Evolutionary conservation across 2,329 filamentous ascomycete genomes (phyloP).

Genomic region (Microdochium nivale): DNA sequence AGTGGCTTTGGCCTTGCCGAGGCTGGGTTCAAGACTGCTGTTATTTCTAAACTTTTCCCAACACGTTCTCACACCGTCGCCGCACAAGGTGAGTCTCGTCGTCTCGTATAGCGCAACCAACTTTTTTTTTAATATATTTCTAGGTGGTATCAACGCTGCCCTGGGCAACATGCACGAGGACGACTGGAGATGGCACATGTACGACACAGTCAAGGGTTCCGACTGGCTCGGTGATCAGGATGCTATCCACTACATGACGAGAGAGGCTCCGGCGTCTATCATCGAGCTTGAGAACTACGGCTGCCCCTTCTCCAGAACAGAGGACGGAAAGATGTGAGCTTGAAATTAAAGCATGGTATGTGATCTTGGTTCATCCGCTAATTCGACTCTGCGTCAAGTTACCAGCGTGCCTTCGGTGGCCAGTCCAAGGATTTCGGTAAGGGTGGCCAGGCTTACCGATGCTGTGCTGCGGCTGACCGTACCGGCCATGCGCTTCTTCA

Average conservation of each 20-base stretch:
- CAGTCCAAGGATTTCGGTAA: slow-evolving; percentile 93
- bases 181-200: slow-evolving; percentile 99
- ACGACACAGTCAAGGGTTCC: slow-evolving; percentile 95
- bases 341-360: not conserved
- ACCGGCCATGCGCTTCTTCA: slow-evolving; percentile 96
- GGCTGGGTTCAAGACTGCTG: slow-evolving; percentile 83
- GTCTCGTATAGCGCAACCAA: not conserved
- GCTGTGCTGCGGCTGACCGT: slow-evolving; percentile 91
- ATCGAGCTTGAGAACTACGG: slow-evolving; percentile 97
- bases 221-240: slow-evolving; percentile 98
- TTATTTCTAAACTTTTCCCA: slow-evolving; percentile 80
- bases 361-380: slow-evolving; percentile 4
- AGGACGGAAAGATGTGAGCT: slow-evolving; percentile 84
- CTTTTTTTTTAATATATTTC: not conserved
- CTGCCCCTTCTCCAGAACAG: slow-evolving; percentile 92
- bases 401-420: slow-evolving; percentile 97
- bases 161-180: slow-evolving; percentile 96
- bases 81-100: slow-evolving; percentile 41
- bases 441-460: slow-evolving; percentile 95
- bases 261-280: slow-evolving; percentile 84
- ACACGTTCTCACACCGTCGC: slow-evolving; percentile 81
- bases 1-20: slow-evolving; percentile 80
- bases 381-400: slow-evolving; percentile 47
- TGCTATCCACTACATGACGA: slow-evolving; percentile 97
- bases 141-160: slow-evolving; percentile 76